Evolutionary conservation across 163 green algal genomes (phyloP).

Genomic region (Chlorella variabilis): DNA sequence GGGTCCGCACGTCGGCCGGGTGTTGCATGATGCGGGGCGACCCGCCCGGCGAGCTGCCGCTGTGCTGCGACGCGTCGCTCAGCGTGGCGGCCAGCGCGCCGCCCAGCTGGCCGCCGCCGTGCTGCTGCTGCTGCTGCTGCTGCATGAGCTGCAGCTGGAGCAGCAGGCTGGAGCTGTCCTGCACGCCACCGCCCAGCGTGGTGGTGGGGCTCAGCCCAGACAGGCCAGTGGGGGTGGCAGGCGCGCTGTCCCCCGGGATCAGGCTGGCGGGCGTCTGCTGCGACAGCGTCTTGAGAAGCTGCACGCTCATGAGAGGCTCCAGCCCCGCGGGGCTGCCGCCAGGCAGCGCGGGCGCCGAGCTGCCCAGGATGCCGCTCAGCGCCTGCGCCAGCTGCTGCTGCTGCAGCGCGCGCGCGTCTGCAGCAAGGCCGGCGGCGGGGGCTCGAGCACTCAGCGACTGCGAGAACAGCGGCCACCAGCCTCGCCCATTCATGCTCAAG

Average conservation of each 20-base stretch:
- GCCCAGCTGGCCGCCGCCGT: background rate
- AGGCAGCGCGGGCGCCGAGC: slow-evolving; percentile 7
- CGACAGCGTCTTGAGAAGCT: slow-evolving; percentile 38
- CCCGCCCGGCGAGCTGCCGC: slow-evolving; percentile 18
- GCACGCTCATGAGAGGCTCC: slow-evolving; percentile 26
- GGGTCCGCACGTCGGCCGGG: background rate
- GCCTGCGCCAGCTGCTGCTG: slow-evolving; percentile 58
- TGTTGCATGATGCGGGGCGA: background rate
- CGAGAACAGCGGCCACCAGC: too few relatives aligned
- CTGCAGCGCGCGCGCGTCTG: slow-evolving; percentile 38
- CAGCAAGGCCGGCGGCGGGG: background rate
- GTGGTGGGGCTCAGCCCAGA: slow-evolving; percentile 23
- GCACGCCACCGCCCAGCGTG: background rate
- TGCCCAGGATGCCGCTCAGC: slow-evolving; percentile 39
- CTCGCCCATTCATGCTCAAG: too few relatives aligned
- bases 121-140: slow-evolving; percentile 37
- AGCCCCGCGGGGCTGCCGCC: background rate
- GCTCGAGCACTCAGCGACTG: background rate
- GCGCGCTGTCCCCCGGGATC: slow-evolving; percentile 12
- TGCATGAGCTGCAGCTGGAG: slow-evolving; percentile 33
- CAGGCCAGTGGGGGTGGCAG: slow-evolving; percentile 24
- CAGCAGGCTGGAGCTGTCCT: slow-evolving; percentile 37
- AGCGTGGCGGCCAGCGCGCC: background rate
- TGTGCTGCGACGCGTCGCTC: slow-evolving; percentile 33
- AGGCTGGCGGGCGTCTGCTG: slow-evolving; percentile 16